Base-by-base conservation (phyloP, 164 flowering plant genomes). In the Macadamia integrifolia region DNA sequence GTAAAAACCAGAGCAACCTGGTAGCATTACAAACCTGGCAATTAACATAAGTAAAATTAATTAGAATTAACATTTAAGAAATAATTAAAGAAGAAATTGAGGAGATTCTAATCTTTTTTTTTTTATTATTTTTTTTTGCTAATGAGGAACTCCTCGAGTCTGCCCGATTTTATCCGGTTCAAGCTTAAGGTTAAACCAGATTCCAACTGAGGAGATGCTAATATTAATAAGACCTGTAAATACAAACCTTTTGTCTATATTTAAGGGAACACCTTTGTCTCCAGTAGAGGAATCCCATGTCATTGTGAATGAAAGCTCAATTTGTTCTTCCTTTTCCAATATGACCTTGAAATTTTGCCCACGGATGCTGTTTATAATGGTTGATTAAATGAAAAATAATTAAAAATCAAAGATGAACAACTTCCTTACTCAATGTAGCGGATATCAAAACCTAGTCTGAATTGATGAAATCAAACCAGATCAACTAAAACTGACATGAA, bases 1-100 rank as follows among this genome's bases (percentile, higher is more conserved):
- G 76, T 92, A 95, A 79, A 95, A 88, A 4, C 99, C 99, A 0
- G 94, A 85, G 42, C 80, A 78, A 18, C 90, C 93, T 10, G 90
- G 81, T 8, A 92, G 86, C 88, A 95, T 66, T 66, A 91, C 61
- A 67, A 88, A 93, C 83, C 98, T 93, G 70, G 14, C 14, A 40
- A 1, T 43, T 9, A 58, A 18, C 18, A 49, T 15, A 68, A 53
- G 57, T 17, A 3, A 43, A 3, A 14, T 9, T 50, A 3, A 1
- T 11, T 53, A 53, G 57, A 14, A 2, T 9, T 14, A 35, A 35
- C 17, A 14, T 4, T 53, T 3, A 3, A 4, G 6, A 61, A 12
- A 58, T n/a, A 11, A 23, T 23, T 23, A 2, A 8, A 42, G 12
- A 48, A 2, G 32, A 3, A 44, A 7, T 3, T 9, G 15, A 5